These are phyloP conservation scores for Fusarium sp. DNA, from an alignment of 2,329 filamentous ascomycete species.

Conservation along the genomic window DNA sequence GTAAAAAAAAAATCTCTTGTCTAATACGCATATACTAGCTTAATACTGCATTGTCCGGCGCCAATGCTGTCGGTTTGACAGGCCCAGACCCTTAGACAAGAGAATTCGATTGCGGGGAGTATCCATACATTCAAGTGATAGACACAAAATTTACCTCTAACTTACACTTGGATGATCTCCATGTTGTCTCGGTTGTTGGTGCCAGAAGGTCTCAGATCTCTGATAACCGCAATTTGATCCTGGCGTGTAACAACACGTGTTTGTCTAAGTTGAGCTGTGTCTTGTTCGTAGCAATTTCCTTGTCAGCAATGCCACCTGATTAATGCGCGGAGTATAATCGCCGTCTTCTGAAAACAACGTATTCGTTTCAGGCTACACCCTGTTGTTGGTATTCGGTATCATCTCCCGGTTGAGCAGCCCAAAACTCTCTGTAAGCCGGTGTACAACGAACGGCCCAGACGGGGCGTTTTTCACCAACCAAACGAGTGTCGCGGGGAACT, in stretches of 20 bases:
- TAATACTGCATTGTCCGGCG: constrained; percentile 29
- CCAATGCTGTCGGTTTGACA: constrained; percentile 29
- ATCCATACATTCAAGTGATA: constrained; percentile 9
- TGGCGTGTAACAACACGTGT: constrained; percentile 36
- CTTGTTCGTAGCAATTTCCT: constrained; percentile 1
- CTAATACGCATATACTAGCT: constrained; percentile 18
- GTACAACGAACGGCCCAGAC: background rate
- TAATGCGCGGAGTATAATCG: constrained; percentile 3
- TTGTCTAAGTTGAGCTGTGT: constrained; percentile 24
- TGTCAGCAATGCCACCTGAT: constrained; percentile 17
- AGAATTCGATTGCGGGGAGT: constrained; percentile 36
- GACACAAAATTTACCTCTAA: constrained; percentile 12
- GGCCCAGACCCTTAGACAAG: constrained; percentile 26
- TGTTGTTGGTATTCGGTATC: constrained; percentile 23
- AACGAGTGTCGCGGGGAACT: constrained; percentile 13
- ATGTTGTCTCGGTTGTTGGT: constrained; percentile 35
- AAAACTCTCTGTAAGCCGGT: constrained; percentile 8
- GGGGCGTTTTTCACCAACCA: constrained; percentile 2
- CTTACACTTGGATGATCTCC: constrained; percentile 17
- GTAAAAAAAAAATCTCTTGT: constrained; percentile 8
- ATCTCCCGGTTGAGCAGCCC: constrained; percentile 13
- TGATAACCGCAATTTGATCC: constrained; percentile 14
- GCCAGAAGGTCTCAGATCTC: constrained; percentile 37
- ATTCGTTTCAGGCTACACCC: constrained; percentile 43
- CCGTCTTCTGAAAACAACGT: constrained; percentile 19